Evolutionary conservation across 208 protist genomes (phyloP), one percentile per base, ranked within the genome.

Genomic region (Trypanosoma congolense): DNA sequence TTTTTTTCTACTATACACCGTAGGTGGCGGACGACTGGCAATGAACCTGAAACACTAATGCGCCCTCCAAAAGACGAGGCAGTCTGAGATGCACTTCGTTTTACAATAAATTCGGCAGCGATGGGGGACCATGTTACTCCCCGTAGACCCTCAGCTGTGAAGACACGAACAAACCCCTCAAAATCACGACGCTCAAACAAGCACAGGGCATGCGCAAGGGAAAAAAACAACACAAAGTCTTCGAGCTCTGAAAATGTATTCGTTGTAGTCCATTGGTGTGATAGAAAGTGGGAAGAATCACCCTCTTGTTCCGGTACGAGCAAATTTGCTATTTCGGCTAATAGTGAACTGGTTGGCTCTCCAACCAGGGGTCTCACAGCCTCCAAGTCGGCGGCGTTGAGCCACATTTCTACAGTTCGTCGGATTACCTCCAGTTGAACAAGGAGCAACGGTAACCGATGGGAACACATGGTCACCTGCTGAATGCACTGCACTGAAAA

Each of bases 171-270:
- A 47, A 58, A 58, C 12, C 28, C 50, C 5, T 22, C n/a, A 53
- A 58, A 67, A 22, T 67, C 33, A 14, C 45, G 3, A 25, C 48
- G 28, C 12, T 45, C 45, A 51, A 60, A 58, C 52, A 58, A 45
- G 22, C 51, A 60, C 24, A 67, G 26, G 18, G 44, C 53, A 16
- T 53, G 61, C 16, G 53, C 43, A 55, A 67, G 30, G 14, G 61
- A 58, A 25, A 67, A 60, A 60, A 60, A 55, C 8, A 60, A 21
- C 1, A 60, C 19, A 25, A 36, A 44, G 16, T 53, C 30, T 38
- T 65, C 60, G 3, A 65, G 3, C 31, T 56, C 44, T 14, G 9
- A 16, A 4, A 47, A 29, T 19, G 44, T 28, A 28, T 35, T 43
- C 31, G 47, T 51, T 35, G 19, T n/a, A 46, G 21, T 25, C 4